phyloP scores from a whole-genome alignment of 768 basidiomycete species.

The Coprinellus aureogranulatus region DNA sequence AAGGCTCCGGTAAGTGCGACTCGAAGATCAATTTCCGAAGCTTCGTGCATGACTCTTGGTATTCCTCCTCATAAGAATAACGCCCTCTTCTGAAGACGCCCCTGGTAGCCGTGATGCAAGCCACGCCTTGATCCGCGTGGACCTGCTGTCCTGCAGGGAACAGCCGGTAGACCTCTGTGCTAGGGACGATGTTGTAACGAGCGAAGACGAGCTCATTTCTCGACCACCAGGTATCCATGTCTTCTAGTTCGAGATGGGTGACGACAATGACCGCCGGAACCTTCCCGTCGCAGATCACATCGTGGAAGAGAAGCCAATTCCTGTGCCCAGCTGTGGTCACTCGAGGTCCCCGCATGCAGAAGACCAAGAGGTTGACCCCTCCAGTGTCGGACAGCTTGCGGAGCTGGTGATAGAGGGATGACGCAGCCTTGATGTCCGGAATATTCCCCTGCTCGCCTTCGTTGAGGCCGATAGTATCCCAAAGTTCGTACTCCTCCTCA shows the following conservation, averaged over 20 bases:
- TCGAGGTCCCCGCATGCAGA: conserved; percentile 8
- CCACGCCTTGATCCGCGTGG: conserved; percentile 26
- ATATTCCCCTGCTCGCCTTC: conserved; percentile 28
- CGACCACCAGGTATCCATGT: conserved; percentile 31
- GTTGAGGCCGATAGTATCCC: conserved; percentile 40
- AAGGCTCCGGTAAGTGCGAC: neutral
- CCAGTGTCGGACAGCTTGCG: neutral
- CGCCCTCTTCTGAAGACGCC: conserved; percentile 11
- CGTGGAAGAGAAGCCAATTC: conserved; percentile 37
- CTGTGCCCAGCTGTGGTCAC: conserved; percentile 14
- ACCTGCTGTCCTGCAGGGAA: neutral
- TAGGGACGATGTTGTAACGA: conserved; percentile 15
- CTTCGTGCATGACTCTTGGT: conserved; percentile 8
- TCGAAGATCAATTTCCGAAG: conserved; percentile 4
- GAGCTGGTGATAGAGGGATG: conserved; percentile 12
- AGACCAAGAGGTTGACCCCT: conserved; percentile 5
- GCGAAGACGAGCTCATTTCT: conserved; percentile 26
- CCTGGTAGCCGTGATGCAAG: conserved; percentile 26
- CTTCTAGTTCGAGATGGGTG: conserved; percentile 36
- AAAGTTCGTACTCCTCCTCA: conserved; percentile 23
- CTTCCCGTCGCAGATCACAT: conserved; percentile 30
- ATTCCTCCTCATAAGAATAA: conserved; percentile 11
- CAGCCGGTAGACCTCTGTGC: neutral
- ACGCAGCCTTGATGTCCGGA: conserved; percentile 12
- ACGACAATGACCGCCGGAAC: conserved; percentile 35